phyloP scores from a whole-genome alignment of 129 eudicot genomes.

The Tagetes erecta region DNA sequence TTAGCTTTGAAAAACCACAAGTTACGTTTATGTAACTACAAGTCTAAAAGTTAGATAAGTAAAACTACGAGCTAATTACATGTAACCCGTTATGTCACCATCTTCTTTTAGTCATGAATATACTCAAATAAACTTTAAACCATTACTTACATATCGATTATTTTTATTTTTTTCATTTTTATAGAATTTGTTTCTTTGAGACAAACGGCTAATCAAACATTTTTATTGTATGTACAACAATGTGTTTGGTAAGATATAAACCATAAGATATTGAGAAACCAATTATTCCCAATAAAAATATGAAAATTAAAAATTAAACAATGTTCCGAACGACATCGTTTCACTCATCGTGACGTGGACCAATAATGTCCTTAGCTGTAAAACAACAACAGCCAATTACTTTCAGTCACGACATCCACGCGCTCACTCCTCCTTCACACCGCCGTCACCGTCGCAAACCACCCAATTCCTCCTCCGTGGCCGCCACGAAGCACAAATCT shows the following conservation, averaged over 20 bases:
- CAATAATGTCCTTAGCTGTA: conserved; percentile 19
- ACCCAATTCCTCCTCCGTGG: conserved; percentile 27
- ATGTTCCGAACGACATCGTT: conserved; percentile 27
- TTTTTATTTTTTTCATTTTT: no score
- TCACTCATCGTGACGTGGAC: conserved; percentile 18
- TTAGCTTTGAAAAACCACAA: no score
- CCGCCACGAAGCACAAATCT: conserved; percentile 19
- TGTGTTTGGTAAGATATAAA: not conserved
- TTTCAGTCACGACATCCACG: conserved; percentile 4
- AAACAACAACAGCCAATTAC: not conserved
- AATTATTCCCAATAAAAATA: conserved; percentile 29
- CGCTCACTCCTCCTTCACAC: conserved; percentile 40
- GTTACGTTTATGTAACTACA: no score
- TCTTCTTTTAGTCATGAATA: not conserved
- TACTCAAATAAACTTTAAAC: no score
- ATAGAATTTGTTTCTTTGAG: no score
- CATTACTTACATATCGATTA: no score
- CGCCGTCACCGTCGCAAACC: conserved; percentile 18
- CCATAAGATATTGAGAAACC: conserved; percentile 22
- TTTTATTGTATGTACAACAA: no score
- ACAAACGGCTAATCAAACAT: no score
- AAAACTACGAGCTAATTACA: no score
- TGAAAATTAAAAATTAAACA: conserved; percentile 30
- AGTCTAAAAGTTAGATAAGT: no score
- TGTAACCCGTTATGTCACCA: no score